A percentile compares a stretch with the other conserved stretches of the same genome.
Conservation (phyloP, 306 rosid genomes). For the Quercus aquifolioides region DNA sequence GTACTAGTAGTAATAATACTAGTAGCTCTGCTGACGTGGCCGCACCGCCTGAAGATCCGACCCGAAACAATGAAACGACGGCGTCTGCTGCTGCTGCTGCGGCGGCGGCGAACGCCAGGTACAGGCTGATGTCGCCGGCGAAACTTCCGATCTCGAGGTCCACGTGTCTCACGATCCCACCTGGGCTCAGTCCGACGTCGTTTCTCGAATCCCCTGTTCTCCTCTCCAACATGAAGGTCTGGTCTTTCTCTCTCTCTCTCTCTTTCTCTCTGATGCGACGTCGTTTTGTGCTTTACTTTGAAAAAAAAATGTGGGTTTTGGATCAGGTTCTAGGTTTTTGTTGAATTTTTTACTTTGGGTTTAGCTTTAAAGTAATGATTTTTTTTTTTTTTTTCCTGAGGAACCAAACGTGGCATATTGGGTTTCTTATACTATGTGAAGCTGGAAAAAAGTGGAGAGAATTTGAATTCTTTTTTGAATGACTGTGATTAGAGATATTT, state of each 20-base stretch:
- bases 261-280: not conserved
- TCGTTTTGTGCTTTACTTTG: not conserved
- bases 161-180: slow-evolving; percentile 73
- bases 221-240: slow-evolving; percentile 85
- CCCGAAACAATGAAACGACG: no score
- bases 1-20: no score
- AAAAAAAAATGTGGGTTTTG: slow-evolving; percentile 16
- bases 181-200: slow-evolving; percentile 84
- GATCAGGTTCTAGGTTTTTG: slow-evolving; percentile 9
- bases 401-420: no score
- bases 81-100: not conserved
- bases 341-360: no score
- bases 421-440: no score
- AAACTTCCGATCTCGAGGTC: slow-evolving; percentile 98
- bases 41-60: not conserved
- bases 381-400: no score
- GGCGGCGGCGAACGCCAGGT: slow-evolving; percentile 50
- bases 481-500: slow-evolving; percentile 46
- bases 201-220: slow-evolving; percentile 88
- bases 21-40: not conserved
- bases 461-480: slow-evolving; percentile 18
- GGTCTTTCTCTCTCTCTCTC: not conserved
- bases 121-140: slow-evolving; percentile 88
- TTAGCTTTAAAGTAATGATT: no score
- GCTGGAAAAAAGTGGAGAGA: slow-evolving; percentile 24